These are phyloP conservation scores for Mesembryanthemum crystallinum DNA, from an alignment of 148 eudicot species.

Conservation along the genomic window DNA sequence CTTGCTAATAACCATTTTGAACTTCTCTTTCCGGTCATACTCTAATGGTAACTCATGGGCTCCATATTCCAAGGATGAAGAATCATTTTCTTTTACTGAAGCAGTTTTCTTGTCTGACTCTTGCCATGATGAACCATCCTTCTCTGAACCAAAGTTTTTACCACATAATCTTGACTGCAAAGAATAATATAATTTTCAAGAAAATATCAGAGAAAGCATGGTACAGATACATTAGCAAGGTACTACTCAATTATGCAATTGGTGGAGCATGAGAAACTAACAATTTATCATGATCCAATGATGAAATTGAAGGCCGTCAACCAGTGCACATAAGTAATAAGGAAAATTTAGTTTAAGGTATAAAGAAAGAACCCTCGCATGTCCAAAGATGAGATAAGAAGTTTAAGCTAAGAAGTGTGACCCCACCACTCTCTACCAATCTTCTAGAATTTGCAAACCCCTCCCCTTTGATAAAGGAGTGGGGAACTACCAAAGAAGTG, in stretches of 20 bases:
- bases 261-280: background rate
- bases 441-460: background rate
- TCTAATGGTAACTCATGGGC: conserved; percentile 47
- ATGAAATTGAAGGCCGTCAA: background rate
- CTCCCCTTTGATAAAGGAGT: too few relatives aligned
- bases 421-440: background rate
- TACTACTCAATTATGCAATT: background rate
- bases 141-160: conserved; percentile 43
- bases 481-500: too few relatives aligned
- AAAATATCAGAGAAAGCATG: background rate
- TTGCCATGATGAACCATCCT: conserved; percentile 35
- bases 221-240: background rate
- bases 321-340: background rate
- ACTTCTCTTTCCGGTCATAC: conserved; percentile 80
- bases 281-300: background rate
- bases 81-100: conserved; percentile 33
- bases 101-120: conserved; percentile 37
- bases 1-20: conserved; percentile 82
- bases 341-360: background rate
- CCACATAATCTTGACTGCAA: conserved; percentile 56
- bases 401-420: too few relatives aligned
- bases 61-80: conserved; percentile 26
- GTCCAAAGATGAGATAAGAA: too few relatives aligned
- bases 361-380: background rate
- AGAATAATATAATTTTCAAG: conserved; percentile 14